A percentile compares a stretch with the other conserved stretches of the same genome.
These are phyloP conservation scores for Hexamita inflata DNA, from an alignment of 208 protist species.

Conservation along the genomic window DNA sequence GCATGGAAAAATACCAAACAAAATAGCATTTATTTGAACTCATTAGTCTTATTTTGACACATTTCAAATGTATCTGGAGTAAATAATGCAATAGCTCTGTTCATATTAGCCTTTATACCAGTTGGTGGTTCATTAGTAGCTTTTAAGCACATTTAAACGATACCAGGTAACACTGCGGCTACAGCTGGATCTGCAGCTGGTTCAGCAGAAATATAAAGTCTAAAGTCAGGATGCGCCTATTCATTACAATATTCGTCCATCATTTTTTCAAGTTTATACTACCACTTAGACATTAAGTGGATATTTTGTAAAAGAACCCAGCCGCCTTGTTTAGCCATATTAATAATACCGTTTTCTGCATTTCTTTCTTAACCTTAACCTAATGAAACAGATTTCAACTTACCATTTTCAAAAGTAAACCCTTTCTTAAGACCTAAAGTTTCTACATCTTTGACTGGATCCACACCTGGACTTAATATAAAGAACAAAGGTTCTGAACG, in stretches of 20 bases:
- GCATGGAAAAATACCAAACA: constrained; percentile 88
- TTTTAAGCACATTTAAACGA: constrained; percentile 91
- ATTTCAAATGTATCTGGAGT: constrained; percentile 76
- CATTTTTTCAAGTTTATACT: constrained; percentile 77
- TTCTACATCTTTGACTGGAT: constrained; percentile 78
- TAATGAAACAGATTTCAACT: constrained; percentile 80
- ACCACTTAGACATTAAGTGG: constrained; percentile 85
- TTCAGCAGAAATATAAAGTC: constrained; percentile 82
- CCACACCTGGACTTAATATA: constrained; percentile 90
- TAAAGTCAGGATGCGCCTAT: constrained; percentile 70
- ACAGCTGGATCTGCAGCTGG: constrained; percentile 55
- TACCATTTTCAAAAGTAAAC: constrained; percentile 75
- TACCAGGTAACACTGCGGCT: constrained; percentile 72
- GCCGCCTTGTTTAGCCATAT: constrained; percentile 16
- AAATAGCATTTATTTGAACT: constrained; percentile 65
- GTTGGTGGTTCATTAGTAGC: constrained; percentile 89
- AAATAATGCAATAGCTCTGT: constrained; percentile 79
- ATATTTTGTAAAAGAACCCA: constrained; percentile 95
- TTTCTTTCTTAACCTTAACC: constrained; percentile 90
- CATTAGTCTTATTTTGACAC: constrained; percentile 43
- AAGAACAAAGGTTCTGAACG: constrained; percentile 88
- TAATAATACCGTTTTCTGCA: constrained; percentile 73
- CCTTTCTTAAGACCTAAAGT: constrained; percentile 73
- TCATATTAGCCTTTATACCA: constrained; percentile 83
- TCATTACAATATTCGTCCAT: constrained; percentile 67